These are phyloP conservation scores for Leccinum solheimii DNA, from an alignment of 1,284 basidiomycete species.

Conservation along the genomic window DNA sequence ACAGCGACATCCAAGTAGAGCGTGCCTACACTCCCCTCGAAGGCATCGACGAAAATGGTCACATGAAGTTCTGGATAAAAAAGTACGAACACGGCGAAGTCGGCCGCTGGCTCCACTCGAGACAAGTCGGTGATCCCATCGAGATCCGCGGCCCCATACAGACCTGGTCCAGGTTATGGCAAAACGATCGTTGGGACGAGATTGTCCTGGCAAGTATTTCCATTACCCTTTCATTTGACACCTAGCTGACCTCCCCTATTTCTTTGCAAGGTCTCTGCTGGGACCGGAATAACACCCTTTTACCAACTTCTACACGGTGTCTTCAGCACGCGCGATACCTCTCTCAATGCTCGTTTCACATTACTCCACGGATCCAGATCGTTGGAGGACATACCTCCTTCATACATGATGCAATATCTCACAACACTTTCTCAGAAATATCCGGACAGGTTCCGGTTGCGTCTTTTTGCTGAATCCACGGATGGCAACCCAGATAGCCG, in stretches of 20 bases:
- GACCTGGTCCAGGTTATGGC: slow-evolving; percentile 64
- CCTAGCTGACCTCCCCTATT: slow-evolving; percentile 6
- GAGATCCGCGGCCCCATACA: slow-evolving; percentile 76
- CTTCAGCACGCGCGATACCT: slow-evolving; percentile 33
- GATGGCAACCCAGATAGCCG: slow-evolving; percentile 34
- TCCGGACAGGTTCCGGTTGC: slow-evolving; percentile 55
- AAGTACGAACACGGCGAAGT: slow-evolving; percentile 79
- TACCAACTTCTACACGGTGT: slow-evolving; percentile 61
- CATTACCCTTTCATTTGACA: background rate
- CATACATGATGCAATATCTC: slow-evolving; percentile 54
- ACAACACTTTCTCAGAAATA: slow-evolving; percentile 44
- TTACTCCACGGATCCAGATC: slow-evolving; percentile 68
- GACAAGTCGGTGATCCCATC: slow-evolving; percentile 62
- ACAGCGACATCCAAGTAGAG: slow-evolving; percentile 88
- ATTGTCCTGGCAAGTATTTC: slow-evolving; percentile 49
- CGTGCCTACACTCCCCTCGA: slow-evolving; percentile 79
- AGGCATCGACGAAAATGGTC: slow-evolving; percentile 62
- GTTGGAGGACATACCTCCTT: slow-evolving; percentile 65
- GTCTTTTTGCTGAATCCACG: slow-evolving; percentile 60
- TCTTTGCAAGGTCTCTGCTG: slow-evolving; percentile 68
- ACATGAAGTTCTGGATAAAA: slow-evolving; percentile 76
- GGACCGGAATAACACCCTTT: slow-evolving; percentile 82
- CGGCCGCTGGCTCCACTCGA: slow-evolving; percentile 77
- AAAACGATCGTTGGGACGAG: slow-evolving; percentile 67
- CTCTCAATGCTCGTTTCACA: slow-evolving; percentile 55